phyloP scores from a whole-genome alignment of 306 rosid genomes.

The Pachyrhizus erosus region DNA sequence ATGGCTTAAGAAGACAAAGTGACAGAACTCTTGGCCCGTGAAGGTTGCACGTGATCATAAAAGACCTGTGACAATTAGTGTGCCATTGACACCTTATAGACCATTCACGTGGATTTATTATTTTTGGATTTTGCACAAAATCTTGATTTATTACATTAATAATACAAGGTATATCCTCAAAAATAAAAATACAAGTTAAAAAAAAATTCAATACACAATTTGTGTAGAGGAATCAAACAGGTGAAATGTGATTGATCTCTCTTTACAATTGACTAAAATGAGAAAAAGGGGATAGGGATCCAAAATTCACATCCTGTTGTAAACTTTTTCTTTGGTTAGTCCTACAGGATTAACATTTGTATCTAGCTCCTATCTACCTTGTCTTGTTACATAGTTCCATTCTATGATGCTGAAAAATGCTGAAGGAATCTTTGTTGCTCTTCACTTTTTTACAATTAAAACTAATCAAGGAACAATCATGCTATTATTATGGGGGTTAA shows the following conservation, averaged over 20 bases:
- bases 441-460: slow-evolving; percentile 10
- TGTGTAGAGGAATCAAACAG: background rate
- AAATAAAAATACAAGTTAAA: too few relatives aligned
- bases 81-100: slow-evolving; percentile 78
- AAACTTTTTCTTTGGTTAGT: too few relatives aligned
- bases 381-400: background rate
- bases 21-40: slow-evolving; percentile 80
- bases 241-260: slow-evolving; percentile 28
- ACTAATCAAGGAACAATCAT: background rate
- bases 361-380: background rate
- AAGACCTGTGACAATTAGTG: slow-evolving; percentile 87
- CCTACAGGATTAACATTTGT: background rate
- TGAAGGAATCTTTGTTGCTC: slow-evolving; percentile 24
- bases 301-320: too few relatives aligned
- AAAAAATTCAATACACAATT: background rate
- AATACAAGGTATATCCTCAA: background rate
- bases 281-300: background rate
- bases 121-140: slow-evolving; percentile 57
- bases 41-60: slow-evolving; percentile 93
- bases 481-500: slow-evolving; percentile 21
- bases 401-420: background rate
- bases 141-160: slow-evolving; percentile 39
- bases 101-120: slow-evolving; percentile 82
- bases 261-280: background rate
- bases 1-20: slow-evolving; percentile 67